These are phyloP conservation scores for Ophiostoma perfectum DNA, from an alignment of 2,329 filamentous ascomycete species.

Conservation along the genomic window DNA sequence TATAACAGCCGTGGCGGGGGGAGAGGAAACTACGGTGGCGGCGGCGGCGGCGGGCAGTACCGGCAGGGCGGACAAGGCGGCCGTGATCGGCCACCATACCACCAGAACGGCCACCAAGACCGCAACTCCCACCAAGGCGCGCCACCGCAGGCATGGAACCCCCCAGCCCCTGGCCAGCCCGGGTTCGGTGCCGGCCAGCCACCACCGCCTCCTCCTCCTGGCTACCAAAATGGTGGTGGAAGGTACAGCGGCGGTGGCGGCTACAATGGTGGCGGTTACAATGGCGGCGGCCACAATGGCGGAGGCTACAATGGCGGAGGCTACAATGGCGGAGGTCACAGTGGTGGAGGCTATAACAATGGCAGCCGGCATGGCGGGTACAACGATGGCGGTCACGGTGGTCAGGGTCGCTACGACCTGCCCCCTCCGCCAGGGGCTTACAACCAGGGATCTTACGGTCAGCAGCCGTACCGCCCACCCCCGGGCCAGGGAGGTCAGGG, in stretches of 20 bases:
- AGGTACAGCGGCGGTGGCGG: neutral
- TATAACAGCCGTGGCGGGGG: constrained; percentile 10
- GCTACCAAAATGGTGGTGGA: constrained; percentile 27
- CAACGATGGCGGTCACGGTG: constrained; percentile 7
- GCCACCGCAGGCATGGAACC: constrained; percentile 35
- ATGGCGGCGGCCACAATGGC: constrained; percentile 17
- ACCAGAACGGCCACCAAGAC: constrained; percentile 35
- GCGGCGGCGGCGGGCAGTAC: neutral
- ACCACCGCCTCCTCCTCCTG: constrained; percentile 42
- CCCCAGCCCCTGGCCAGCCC: constrained; percentile 42
- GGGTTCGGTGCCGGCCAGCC: constrained; percentile 41
- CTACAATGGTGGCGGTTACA: constrained; percentile 15
- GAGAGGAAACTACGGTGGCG: constrained; percentile 5
- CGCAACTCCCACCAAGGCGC: constrained; percentile 41
- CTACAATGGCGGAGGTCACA: neutral
- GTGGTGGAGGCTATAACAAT: constrained; percentile 18
- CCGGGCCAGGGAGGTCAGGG: constrained; percentile 14
- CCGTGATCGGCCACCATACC: neutral
- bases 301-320: constrained; percentile 11
- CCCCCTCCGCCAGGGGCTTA: constrained; percentile 20
- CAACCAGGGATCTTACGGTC: constrained; percentile 5
- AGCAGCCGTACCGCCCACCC: constrained; percentile 24
- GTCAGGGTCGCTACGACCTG: constrained; percentile 18
- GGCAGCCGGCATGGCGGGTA: constrained; percentile 14
- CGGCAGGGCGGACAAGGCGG: neutral